phyloP scores from a whole-genome alignment of 2,329 filamentous ascomycete species.

The Waltergamsia citrina region DNA sequence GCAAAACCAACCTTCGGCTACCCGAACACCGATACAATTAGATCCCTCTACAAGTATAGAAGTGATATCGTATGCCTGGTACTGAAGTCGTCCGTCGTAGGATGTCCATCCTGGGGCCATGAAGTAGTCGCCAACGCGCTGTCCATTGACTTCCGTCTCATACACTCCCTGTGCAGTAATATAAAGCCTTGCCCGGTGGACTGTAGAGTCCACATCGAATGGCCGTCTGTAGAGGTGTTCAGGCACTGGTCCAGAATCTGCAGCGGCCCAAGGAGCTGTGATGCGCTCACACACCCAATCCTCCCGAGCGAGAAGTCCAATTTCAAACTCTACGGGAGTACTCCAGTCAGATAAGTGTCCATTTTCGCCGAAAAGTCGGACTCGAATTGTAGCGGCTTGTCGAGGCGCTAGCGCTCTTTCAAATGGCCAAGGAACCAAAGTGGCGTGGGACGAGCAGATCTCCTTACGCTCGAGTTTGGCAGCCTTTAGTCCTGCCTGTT shows the following conservation, averaged over 20 bases:
- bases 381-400: neutral
- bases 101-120: conserved; percentile 1
- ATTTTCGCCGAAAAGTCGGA: neutral
- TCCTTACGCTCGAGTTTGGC: neutral
- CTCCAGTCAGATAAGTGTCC: neutral
- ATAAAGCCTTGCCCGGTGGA: conserved; percentile 1
- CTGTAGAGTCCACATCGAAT: neutral
- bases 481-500: neutral
- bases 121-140: neutral
- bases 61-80: conserved; percentile 2
- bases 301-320: neutral
- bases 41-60: neutral
- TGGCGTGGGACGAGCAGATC: neutral
- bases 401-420: neutral
- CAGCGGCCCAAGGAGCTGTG: neutral
- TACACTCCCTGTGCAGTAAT: conserved; percentile 2
- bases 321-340: neutral
- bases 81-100: conserved; percentile 2
- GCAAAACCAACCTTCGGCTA: conserved; percentile 1
- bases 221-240: neutral
- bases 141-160: conserved; percentile 1
- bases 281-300: conserved; percentile 2
- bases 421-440: neutral
- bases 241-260: neutral
- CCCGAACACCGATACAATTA: conserved; percentile 2